Conservation (phyloP, 2,329 filamentous ascomycete genomes). For the Beauveria caledonica region DNA sequence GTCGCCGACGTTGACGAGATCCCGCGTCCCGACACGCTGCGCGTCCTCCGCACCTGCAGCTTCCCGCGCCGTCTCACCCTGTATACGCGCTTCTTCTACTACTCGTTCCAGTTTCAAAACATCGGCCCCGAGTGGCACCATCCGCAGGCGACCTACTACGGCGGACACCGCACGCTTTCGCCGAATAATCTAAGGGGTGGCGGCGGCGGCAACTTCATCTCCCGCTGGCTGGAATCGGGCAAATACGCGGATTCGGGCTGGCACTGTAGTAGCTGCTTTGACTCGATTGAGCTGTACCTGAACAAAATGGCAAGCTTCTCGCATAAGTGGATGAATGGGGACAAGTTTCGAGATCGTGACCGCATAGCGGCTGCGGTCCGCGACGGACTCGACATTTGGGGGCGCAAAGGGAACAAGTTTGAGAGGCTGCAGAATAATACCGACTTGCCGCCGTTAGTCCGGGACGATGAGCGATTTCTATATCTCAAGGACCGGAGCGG, state of each 20-base stretch:
- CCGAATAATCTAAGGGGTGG: conserved; percentile 27
- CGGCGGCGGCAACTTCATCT: not conserved
- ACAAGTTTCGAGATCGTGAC: not conserved
- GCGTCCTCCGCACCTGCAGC: conserved; percentile 39
- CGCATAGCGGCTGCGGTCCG: no score
- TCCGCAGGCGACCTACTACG: conserved; percentile 51
- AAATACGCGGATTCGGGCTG: conserved; percentile 43
- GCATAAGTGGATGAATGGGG: conserved; percentile 24
- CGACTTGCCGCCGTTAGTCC: no score
- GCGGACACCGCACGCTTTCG: conserved; percentile 22
- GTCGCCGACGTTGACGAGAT: conserved; percentile 56
- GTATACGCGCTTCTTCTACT: conserved; percentile 46
- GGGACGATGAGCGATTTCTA: no score
- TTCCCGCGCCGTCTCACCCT: conserved; percentile 46
- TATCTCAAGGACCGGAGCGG: no score
- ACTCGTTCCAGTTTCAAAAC: conserved; percentile 45
- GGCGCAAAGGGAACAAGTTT: no score
- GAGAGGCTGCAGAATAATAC: no score
- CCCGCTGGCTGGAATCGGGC: conserved; percentile 18
- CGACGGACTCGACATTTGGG: no score
- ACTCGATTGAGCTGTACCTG: conserved; percentile 45
- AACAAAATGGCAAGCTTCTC: conserved; percentile 50
- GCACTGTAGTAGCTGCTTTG: conserved; percentile 56
- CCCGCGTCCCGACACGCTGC: conserved; percentile 40
- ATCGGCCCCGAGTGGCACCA: conserved; percentile 39